Base-by-base conservation (phyloP, 2,329 filamentous ascomycete species). In the Monilinia fructigena region DNA sequence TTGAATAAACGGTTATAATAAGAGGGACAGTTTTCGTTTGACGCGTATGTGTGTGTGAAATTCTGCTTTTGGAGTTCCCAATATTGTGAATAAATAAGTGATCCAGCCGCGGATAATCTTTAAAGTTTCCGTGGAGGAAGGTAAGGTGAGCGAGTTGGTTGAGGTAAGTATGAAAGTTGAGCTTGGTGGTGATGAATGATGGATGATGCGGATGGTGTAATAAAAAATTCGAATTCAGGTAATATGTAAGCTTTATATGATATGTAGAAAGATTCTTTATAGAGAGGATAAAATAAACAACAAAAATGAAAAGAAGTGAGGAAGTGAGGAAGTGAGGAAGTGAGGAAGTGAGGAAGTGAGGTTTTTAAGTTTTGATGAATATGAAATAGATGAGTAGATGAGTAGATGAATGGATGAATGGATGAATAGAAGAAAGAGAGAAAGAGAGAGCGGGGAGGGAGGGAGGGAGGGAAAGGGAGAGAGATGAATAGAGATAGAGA, bases 11-110 rank as follows among this genome's bases (percentile, higher is more conserved):
- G 55, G 45, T 42, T 20, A 11, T 62, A 47, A 23, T 23, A 23
- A 53, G 47, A 52, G 45, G 40, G 20, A 35, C 31, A 47, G 50
- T 58, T 66, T 66, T 55, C 42, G 50, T 63, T 66, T 60, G 58
- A 60, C 45, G 58, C 20, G 58, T 38, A 28, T 26, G 20, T 58
- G 12, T 8, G n/a, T 18, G 38, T 28, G 45, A 31, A 31, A 20
- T n/a, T 35, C 18, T 48, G 4, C 28, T 60, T n/a, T 35, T 48
- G 28, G 20, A 48, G 38, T 35, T 31, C 56, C 56, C 26, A 48
- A 48, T 10, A 35, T 16, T 59, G 28, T 4, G 23, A 20, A 8
- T 38, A 12, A 54, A 12, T 14, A 38, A 55, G 28, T n/a, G 20
- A 55, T 18, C 28, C 16, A 38, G 40, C 42, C 56, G 26, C 40